These are phyloP conservation scores for Penicillium bialowiezense DNA, from an alignment of 495 filamentous ascomycete genomes.

Conservation along the genomic window DNA sequence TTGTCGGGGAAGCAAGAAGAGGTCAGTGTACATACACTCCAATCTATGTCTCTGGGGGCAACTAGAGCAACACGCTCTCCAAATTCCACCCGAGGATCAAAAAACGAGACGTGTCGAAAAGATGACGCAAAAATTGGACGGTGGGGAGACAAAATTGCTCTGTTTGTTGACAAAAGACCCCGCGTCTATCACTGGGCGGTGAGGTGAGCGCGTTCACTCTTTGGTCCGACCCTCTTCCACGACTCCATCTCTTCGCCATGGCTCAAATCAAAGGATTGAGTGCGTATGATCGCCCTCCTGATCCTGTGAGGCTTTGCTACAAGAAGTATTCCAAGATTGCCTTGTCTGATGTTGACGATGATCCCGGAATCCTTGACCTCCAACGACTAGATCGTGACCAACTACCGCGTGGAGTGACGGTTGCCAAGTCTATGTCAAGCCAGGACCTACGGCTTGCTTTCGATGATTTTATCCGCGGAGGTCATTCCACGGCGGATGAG, in stretches of 20 bases:
- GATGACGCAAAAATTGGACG: conserved; percentile 24
- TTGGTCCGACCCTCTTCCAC: neutral
- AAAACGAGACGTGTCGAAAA: conserved; percentile 19
- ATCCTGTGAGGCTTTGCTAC: conserved; percentile 58
- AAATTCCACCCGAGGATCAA: neutral
- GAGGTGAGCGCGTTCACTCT: conserved; percentile 21
- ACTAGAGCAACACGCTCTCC: conserved; percentile 4
- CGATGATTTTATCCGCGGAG: conserved; percentile 28
- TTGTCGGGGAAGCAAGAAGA: conserved; percentile 17
- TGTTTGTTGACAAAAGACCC: conserved; percentile 30
- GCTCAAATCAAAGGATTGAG: conserved; percentile 53
- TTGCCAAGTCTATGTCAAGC: conserved; percentile 30
- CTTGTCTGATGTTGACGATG: conserved; percentile 39
- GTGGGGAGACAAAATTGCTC: conserved; percentile 28
- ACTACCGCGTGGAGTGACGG: conserved; percentile 24
- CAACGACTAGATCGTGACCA: conserved; percentile 28
- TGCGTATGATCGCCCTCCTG: conserved; percentile 68
- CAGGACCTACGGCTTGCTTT: conserved; percentile 35
- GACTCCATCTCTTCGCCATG: conserved; percentile 20
- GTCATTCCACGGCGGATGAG: conserved; percentile 13
- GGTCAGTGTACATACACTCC: neutral
- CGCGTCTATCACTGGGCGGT: conserved; percentile 35
- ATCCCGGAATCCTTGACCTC: conserved; percentile 52
- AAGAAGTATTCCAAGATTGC: conserved; percentile 59
- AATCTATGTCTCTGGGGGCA: conserved; percentile 2